These are phyloP conservation scores for Xylaria sp. DNA, from an alignment of 2,329 filamentous ascomycete genomes.

Conservation along the genomic window DNA sequence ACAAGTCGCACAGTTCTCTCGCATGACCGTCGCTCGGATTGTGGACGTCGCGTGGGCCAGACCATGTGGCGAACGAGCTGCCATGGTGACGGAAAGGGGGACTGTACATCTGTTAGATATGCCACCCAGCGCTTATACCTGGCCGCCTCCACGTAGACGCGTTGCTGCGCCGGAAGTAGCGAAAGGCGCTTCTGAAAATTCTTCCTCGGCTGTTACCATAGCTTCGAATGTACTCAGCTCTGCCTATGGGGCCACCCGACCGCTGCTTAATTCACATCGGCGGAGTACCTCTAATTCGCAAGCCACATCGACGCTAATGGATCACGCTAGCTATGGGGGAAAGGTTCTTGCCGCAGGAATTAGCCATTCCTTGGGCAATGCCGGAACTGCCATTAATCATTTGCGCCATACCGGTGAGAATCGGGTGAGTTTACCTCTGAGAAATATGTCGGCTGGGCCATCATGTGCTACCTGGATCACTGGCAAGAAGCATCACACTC, in stretches of 20 bases:
- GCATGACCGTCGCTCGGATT: conserved; percentile 91
- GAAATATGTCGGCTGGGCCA: conserved; percentile 61
- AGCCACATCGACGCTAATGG: conserved; percentile 61
- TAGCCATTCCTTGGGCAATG: conserved; percentile 78
- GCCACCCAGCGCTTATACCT: conserved; percentile 82
- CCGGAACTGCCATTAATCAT: conserved; percentile 75
- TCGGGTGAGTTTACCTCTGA: conserved; percentile 74
- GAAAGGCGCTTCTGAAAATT: conserved; percentile 61
- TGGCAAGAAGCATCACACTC: conserved; percentile 68
- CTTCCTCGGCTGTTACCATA: conserved; percentile 70
- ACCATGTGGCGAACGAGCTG: conserved; percentile 82
- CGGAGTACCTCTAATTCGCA: conserved; percentile 61
- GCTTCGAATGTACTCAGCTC: conserved; percentile 78
- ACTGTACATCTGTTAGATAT: conserved; percentile 94
- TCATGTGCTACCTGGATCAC: conserved; percentile 74
- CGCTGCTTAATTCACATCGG: conserved; percentile 66
- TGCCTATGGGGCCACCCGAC: conserved; percentile 75
- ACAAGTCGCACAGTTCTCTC: conserved; percentile 87
- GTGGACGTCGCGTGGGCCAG: conserved; percentile 90
- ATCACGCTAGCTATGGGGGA: conserved; percentile 75
- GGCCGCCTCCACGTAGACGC: conserved; percentile 78
- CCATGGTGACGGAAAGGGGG: conserved; percentile 92
- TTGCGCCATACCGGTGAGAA: conserved; percentile 81
- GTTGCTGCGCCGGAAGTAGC: conserved; percentile 57
- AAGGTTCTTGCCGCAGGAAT: conserved; percentile 79